phyloP scores from a whole-genome alignment of 1,284 basidiomycete species.

The Fomes fomentarius region DNA sequence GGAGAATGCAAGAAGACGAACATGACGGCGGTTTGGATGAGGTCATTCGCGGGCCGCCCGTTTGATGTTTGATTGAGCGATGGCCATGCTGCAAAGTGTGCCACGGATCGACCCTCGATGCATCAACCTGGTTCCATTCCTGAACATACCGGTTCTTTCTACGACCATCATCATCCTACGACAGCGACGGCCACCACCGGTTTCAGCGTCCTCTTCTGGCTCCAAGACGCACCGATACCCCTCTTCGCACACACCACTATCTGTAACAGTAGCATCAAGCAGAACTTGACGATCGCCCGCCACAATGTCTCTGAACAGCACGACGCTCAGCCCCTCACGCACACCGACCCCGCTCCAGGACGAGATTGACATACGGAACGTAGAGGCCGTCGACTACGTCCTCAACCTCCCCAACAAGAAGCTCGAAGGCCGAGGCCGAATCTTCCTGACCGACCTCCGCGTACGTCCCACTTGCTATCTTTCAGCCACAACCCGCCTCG shows the following conservation, averaged over 20 bases:
- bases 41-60: neutral
- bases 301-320: conserved; percentile 79
- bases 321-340: conserved; percentile 61
- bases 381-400: conserved; percentile 55
- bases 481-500: neutral
- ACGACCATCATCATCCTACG: neutral
- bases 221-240: neutral
- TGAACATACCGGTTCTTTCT: neutral
- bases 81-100: neutral
- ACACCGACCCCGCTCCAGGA: conserved; percentile 65
- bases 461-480: conserved; percentile 47
- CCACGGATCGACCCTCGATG: neutral
- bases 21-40: too few relatives aligned
- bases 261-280: neutral
- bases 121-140: neutral
- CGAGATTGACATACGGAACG: conserved; percentile 59
- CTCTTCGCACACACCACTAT: neutral
- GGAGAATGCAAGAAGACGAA: too few relatives aligned
- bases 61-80: too few relatives aligned
- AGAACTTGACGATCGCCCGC: neutral
- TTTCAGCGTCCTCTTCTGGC: neutral
- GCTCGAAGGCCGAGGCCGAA: conserved; percentile 58
- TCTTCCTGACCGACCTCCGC: conserved; percentile 72
- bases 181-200: neutral
- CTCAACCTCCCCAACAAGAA: conserved; percentile 53